phyloP scores from a whole-genome alignment of 495 filamentous ascomycete genomes.

The Trichodelitschia bisporula region DNA sequence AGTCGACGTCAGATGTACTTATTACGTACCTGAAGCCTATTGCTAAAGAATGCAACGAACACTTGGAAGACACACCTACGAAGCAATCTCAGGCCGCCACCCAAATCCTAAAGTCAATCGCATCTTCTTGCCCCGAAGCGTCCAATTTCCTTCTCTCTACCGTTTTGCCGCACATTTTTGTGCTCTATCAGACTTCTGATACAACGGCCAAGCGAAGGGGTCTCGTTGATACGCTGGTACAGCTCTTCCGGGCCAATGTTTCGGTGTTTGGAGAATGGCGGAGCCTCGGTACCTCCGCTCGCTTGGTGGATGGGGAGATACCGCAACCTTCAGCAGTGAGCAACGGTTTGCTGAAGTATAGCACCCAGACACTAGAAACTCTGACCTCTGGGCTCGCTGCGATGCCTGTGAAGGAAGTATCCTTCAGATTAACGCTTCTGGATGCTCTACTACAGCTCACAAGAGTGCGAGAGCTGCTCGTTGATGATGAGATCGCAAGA shows the following conservation, averaged over 20 bases:
- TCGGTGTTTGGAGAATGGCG: conserved; percentile 33
- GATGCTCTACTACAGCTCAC: conserved; percentile 33
- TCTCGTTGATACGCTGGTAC: conserved; percentile 35
- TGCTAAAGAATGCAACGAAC: conserved; percentile 44
- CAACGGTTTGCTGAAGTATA: conserved; percentile 33
- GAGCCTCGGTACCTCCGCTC: conserved; percentile 12
- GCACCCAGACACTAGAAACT: conserved; percentile 34
- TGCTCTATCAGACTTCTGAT: conserved; percentile 37
- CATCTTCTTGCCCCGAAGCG: conserved; percentile 27
- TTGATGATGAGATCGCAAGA: conserved; percentile 35
- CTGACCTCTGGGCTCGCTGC: conserved; percentile 35
- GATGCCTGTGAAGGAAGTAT: conserved; percentile 35
- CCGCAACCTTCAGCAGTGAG: neutral
- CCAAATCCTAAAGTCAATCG: conserved; percentile 31
- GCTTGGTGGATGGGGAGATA: neutral
- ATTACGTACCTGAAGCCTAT: conserved; percentile 37
- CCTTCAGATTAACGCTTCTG: conserved; percentile 35
- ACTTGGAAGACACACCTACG: conserved; percentile 49
- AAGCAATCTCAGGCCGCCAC: conserved; percentile 49
- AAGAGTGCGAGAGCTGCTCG: conserved; percentile 28
- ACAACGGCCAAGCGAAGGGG: conserved; percentile 42
- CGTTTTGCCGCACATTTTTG: conserved; percentile 32
- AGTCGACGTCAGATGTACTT: conserved; percentile 20
- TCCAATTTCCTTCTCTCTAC: conserved; percentile 29
- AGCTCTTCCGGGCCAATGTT: conserved; percentile 31